These are phyloP conservation scores for Xylaria scruposa DNA, from an alignment of 495 filamentous ascomycete genomes.

Conservation along the genomic window DNA sequence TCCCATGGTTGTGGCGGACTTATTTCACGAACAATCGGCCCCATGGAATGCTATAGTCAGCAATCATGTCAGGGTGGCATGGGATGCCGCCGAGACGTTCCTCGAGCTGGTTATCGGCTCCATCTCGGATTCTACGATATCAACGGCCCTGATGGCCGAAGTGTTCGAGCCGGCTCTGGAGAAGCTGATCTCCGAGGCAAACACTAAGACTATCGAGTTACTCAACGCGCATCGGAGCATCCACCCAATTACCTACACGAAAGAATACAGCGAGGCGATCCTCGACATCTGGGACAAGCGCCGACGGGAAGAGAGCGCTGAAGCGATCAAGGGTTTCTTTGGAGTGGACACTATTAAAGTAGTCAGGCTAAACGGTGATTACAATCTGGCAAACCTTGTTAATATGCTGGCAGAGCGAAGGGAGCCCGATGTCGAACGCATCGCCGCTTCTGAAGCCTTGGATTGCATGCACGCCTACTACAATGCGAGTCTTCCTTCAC, in stretches of 20 bases:
- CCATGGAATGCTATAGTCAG: conserved; percentile 49
- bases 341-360: conserved; percentile 44
- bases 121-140: conserved; percentile 40
- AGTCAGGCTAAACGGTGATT: conserved; percentile 19
- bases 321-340: background rate
- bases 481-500: conserved; percentile 39
- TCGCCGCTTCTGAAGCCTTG: conserved; percentile 53
- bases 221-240: conserved; percentile 42
- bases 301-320: background rate
- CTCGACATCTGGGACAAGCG: background rate
- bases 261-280: conserved; percentile 54
- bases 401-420: conserved; percentile 31
- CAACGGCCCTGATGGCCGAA: conserved; percentile 38
- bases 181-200: conserved; percentile 28
- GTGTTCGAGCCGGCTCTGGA: conserved; percentile 46
- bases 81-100: conserved; percentile 38
- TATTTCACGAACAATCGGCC: conserved; percentile 51
- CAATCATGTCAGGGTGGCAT: conserved; percentile 36
- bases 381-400: conserved; percentile 40
- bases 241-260: conserved; percentile 65
- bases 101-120: conserved; percentile 38
- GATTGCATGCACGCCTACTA: conserved; percentile 61
- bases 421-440: conserved; percentile 48
- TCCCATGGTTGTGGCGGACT: conserved; percentile 50
- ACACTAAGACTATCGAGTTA: conserved; percentile 43